Base-by-base conservation (phyloP, 176 grass and related monocot species). In the Rhynchospora pubera region DNA sequence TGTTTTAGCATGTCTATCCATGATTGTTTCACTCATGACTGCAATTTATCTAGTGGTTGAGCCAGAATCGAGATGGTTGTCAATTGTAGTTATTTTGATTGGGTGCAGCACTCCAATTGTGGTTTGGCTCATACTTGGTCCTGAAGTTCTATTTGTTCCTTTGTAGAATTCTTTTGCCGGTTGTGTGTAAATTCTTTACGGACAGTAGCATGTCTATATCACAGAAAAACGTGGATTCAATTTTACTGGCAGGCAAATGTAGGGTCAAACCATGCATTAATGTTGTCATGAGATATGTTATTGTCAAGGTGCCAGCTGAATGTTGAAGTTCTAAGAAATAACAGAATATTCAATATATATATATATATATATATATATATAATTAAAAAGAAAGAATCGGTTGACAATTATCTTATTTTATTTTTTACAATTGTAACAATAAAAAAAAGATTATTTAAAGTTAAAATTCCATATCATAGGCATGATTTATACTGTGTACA, bases 61-160 rank as follows among this genome's bases (percentile, higher is more conserved):
- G 3, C 18, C 23, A 5, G 23, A 84, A 26, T 81, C 57, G 1
- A 68, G n/a, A 21, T 86, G 85, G 85, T 61, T 86, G 34, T 21
- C 85, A 0, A 24, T 81, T 60, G 77, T 82, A 16, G 85, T 86
- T 65, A 86, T 86, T 14, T 53, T 86, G 62, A 86, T 86, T 43
- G 85, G 85, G 26, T 86, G 85, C 65, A 80, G 85, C 60, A 81
- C 85, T 86, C 85, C 85, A 5, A 7, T 86, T 0, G 62, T 74
- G 57, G 85, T 82, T 47, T 46, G 51, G 39, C 52, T 62, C 14
- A 86, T 82, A 86, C 77, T 86, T 23, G 85, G 85, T 44, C 47
- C 34, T 3, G 78, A 86, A 51, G 85, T 86, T 44, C n/a, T 72
- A 22, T 63, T 56, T 59, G 66, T 86, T 62, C 85, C 85, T 30